Percentiles rank a stretch among this genome's conserved stretches.
Conservation (phyloP, 2,329 filamentous ascomycete species). For the Calonectria pteridis region DNA sequence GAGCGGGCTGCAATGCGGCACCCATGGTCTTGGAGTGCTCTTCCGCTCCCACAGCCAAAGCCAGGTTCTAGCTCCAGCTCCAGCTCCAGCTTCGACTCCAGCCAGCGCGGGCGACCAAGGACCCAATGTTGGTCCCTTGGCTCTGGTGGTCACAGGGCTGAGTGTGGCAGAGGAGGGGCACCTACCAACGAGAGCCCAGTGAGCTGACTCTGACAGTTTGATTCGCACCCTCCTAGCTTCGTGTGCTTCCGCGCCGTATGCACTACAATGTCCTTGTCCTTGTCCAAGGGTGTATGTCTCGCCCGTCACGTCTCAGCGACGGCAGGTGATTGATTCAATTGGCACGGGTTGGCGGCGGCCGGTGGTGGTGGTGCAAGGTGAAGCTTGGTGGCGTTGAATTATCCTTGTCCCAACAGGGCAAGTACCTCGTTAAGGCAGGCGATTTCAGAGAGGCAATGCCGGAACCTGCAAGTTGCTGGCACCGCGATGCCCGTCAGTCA, state of each 20-base stretch:
- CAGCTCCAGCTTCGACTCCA: background rate
- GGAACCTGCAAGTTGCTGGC: constrained; percentile 20
- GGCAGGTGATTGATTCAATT: constrained; percentile 19
- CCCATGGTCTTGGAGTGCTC: constrained; percentile 5
- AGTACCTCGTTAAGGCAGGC: constrained; percentile 14
- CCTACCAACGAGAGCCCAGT: background rate
- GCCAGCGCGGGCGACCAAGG: background rate
- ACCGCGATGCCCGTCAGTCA: constrained; percentile 24
- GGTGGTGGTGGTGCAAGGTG: constrained; percentile 19
- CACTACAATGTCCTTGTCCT: constrained; percentile 3
- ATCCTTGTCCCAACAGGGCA: constrained; percentile 23
- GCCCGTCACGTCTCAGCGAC: constrained; percentile 11
- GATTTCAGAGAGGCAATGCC: constrained; percentile 18
- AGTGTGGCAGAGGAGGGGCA: constrained; percentile 4
- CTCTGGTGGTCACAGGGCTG: constrained; percentile 13
- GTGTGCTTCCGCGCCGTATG: background rate
- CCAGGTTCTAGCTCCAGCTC: background rate
- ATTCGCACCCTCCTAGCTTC: background rate
- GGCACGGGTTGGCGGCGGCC: constrained; percentile 1
- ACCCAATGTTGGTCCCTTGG: background rate
- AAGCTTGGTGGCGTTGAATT: constrained; percentile 22
- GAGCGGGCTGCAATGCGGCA: constrained; percentile 21
- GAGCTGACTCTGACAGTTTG: background rate
- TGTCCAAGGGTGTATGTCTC: constrained; percentile 3
- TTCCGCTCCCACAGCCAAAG: background rate